Conservation (phyloP, 2,329 filamentous ascomycete genomes). For the Sclerotinia spermophila region DNA sequence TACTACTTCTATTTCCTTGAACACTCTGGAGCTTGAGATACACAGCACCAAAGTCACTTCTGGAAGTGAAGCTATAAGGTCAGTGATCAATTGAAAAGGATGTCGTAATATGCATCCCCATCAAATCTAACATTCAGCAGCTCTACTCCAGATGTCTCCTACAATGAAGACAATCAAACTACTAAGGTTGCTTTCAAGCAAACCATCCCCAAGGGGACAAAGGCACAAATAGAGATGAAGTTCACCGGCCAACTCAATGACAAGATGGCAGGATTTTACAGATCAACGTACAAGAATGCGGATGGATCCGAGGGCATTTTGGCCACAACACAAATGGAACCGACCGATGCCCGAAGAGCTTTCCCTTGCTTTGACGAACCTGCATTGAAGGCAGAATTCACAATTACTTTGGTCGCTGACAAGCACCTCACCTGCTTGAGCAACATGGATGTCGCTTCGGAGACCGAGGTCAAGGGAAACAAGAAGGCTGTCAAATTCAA, state of each 20-base stretch:
- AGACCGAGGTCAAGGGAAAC: constrained; percentile 67
- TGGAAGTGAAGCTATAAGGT: constrained; percentile 52
- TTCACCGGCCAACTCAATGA: constrained; percentile 83
- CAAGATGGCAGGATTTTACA: constrained; percentile 97
- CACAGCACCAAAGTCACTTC: constrained; percentile 66
- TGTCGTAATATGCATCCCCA: constrained; percentile 17
- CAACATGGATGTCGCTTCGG: constrained; percentile 91
- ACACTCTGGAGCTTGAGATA: constrained; percentile 83
- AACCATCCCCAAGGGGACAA: constrained; percentile 67
- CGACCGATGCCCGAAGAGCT: constrained; percentile 85
- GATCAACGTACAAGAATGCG: constrained; percentile 83
- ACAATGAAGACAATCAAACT: constrained; percentile 76
- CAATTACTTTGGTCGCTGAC: constrained; percentile 85
- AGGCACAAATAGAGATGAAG: constrained; percentile 72
- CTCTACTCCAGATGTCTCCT: constrained; percentile 63
- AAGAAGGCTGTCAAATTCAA: constrained; percentile 86
- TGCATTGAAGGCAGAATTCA: constrained; percentile 87
- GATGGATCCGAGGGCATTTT: constrained; percentile 78
- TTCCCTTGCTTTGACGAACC: constrained; percentile 98
- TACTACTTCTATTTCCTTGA: constrained; percentile 79
- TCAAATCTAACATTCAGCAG: constrained; percentile 42
- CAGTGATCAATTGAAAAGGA: constrained; percentile 23
- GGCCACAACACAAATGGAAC: constrained; percentile 93
- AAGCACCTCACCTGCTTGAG: constrained; percentile 87
- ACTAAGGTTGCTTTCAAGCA: constrained; percentile 78